A percentile compares a stretch with the other conserved stretches of the same genome.
These are phyloP conservation scores for Botrytis byssoidea DNA, from an alignment of 2,329 filamentous ascomycete species.

Conservation along the genomic window DNA sequence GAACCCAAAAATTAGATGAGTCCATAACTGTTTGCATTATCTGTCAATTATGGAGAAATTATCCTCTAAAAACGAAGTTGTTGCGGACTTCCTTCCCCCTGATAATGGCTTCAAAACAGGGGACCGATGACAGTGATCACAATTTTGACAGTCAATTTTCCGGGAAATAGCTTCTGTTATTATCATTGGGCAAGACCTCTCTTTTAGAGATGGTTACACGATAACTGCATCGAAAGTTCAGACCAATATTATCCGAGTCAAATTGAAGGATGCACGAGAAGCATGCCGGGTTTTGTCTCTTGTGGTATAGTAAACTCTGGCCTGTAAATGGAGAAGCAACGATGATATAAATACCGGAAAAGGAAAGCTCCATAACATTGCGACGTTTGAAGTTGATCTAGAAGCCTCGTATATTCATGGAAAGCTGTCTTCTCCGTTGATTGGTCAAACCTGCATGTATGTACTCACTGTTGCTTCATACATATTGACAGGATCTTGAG, in stretches of 20 bases:
- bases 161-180: not conserved
- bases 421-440: not conserved
- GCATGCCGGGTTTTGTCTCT: not conserved
- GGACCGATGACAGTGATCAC: not conserved
- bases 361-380: not conserved
- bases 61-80: not conserved
- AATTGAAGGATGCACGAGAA: not conserved
- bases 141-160: not conserved
- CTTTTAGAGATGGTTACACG: not conserved
- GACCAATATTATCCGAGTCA: not conserved
- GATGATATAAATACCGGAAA: not conserved
- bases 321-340: rapidly evolving
- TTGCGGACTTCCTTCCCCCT: not conserved
- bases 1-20: too few relatives aligned
- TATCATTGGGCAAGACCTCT: not conserved
- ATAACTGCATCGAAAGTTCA: not conserved
- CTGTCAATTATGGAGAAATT: not conserved
- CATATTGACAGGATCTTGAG: too few relatives aligned
- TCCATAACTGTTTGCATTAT: not conserved
- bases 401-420: not conserved
- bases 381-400: not conserved
- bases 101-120: not conserved
- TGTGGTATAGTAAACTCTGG: not conserved
- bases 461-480: too few relatives aligned
- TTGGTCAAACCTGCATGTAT: rapidly evolving